A percentile compares a stretch with the other conserved stretches of the same genome.
Evolutionary conservation across 192 early-diverging fungal species (phyloP).

Genomic region (Kickxella alabastrina): DNA sequence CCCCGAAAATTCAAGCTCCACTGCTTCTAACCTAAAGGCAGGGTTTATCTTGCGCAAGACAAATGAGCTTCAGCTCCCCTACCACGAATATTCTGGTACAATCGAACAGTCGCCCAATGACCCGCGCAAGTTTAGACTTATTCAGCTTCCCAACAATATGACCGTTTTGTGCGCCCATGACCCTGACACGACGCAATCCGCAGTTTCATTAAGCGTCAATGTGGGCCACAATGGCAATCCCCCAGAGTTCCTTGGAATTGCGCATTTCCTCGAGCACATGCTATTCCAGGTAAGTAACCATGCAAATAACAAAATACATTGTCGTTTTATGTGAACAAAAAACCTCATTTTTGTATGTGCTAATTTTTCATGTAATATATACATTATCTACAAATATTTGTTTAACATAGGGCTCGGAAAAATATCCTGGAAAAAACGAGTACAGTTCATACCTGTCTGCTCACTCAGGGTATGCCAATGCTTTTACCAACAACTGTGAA

Average conservation of each 20-base stretch:
- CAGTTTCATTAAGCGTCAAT: conserved; percentile 57
- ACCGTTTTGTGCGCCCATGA: conserved; percentile 58
- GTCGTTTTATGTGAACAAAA: not conserved
- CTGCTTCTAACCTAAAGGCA: not conserved
- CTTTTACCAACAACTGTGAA: conserved; percentile 15
- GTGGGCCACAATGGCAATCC: conserved; percentile 61
- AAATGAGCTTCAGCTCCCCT: not conserved
- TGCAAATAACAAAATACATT: not conserved
- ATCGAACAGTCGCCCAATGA: conserved; percentile 53
- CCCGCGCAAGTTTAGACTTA: conserved; percentile 53
- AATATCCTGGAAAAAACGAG: conserved; percentile 68
- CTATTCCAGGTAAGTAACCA: conserved; percentile 55
- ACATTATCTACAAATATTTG: not conserved
- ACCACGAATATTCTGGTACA: not conserved
- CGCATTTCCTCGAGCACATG: conserved; percentile 70
- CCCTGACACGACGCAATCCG: conserved; percentile 52
- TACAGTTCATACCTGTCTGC: conserved; percentile 39
- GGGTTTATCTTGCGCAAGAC: conserved; percentile 1
- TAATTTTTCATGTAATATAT: too few relatives aligned
- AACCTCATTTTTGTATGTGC: not conserved
- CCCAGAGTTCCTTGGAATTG: conserved; percentile 58
- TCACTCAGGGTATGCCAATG: conserved; percentile 29
- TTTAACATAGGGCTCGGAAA: conserved; percentile 49
- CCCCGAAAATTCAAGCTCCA: too few relatives aligned
- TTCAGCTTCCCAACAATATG: conserved; percentile 56